These are phyloP conservation scores for Saksenaea vasiformis DNA, from an alignment of 371 early-diverging fungal genomes.

Conservation along the genomic window DNA sequence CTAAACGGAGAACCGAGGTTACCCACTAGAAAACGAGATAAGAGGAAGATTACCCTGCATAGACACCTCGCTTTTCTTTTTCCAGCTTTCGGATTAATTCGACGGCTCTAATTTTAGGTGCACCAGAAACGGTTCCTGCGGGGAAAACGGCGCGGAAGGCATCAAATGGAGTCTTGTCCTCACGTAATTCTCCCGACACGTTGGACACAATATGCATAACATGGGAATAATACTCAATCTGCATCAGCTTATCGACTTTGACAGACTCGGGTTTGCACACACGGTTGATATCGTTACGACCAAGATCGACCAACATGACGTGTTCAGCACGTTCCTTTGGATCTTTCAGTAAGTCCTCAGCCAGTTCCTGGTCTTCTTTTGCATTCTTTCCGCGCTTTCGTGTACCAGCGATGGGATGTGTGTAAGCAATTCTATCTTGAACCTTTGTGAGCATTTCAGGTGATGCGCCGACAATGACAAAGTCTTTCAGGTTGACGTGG, in stretches of 20 bases:
- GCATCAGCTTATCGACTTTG: constrained; percentile 94
- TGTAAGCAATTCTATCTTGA: constrained; percentile 78
- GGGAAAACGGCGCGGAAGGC: constrained; percentile 97
- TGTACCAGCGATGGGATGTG: constrained; percentile 98
- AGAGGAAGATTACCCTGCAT: constrained; percentile 72
- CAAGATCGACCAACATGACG: constrained; percentile 98
- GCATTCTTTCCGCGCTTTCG: constrained; percentile 83
- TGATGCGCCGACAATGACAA: constrained; percentile 96
- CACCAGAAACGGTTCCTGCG: constrained; percentile 96
- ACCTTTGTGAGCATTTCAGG: constrained; percentile 97
- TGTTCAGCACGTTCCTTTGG: constrained; percentile 96
- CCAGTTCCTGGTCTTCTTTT: constrained; percentile 85
- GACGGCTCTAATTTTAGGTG: constrained; percentile 96
- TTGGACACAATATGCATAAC: constrained; percentile 98
- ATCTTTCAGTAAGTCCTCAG: constrained; percentile 81
- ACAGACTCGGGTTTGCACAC: constrained; percentile 91
- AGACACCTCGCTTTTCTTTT: constrained; percentile 90
- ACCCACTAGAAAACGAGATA: background rate
- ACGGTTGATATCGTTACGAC: constrained; percentile 96
- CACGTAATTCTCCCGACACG: constrained; percentile 86
- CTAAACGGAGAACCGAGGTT: constrained; percentile 7
- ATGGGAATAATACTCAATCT: constrained; percentile 93
- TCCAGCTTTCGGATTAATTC: constrained; percentile 91
- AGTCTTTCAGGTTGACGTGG: constrained; percentile 88
- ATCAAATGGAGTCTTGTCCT: constrained; percentile 88